phyloP scores from a whole-genome alignment of 257 asterid genomes.

The Solanum sitiens region DNA sequence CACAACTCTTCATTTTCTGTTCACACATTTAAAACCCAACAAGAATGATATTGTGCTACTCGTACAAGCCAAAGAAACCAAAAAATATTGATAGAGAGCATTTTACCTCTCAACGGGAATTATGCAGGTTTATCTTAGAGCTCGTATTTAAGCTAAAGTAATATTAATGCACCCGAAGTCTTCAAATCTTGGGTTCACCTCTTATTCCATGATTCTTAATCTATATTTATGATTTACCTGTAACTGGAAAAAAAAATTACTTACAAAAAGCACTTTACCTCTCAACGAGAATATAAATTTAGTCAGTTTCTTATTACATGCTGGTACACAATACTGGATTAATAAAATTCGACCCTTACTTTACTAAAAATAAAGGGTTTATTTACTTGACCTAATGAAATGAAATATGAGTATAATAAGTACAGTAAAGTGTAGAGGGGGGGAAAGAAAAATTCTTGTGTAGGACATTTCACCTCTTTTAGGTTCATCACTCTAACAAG shows the following conservation, averaged over 20 bases:
- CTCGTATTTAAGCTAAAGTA: too few species aligned
- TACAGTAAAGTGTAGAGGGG: constrained; percentile 44
- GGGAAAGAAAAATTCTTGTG: constrained; percentile 34
- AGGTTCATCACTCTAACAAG: not conserved
- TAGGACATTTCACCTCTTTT: constrained; percentile 65
- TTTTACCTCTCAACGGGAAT: accelerated
- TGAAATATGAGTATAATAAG: not conserved
- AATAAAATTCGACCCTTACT: not conserved
- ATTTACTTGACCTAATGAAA: not conserved
- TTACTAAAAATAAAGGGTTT: not conserved
- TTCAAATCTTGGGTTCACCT: not conserved
- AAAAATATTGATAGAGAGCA: too few species aligned
- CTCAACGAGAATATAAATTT: not conserved
- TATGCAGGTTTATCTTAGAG: too few species aligned
- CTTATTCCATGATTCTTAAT: not conserved
- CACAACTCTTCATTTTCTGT: too few species aligned
- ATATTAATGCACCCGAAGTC: not conserved
- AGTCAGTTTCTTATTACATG: not conserved
- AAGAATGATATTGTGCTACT: not conserved
- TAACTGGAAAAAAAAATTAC: not conserved
- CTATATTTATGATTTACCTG: not conserved
- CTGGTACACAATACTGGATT: not conserved
- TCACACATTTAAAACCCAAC: too few species aligned
- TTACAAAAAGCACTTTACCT: not conserved
- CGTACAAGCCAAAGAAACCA: not conserved